Evolutionary conservation across 1,284 basidiomycete species (phyloP), one percentile per base, ranked within the genome.

Genomic region (Sporisorium graminicola): DNA sequence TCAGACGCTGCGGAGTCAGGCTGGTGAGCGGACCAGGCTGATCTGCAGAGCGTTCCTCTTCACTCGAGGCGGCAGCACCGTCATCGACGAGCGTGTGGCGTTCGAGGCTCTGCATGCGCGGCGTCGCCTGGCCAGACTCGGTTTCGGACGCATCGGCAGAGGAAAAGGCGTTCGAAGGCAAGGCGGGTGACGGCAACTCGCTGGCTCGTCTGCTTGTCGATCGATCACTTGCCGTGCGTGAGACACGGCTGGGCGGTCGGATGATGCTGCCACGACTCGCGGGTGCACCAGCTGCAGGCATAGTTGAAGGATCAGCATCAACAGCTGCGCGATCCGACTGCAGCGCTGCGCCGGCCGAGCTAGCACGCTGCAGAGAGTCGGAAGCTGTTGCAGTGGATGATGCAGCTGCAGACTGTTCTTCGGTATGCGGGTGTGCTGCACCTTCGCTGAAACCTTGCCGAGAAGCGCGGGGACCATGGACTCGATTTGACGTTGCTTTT

Each of bases 381-480:
- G 44, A 47, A 8, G 31, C 12, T 7, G 24, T 26, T 6, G 40
- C 7, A 24, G 55, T 12, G 1, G 51, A 42, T 8, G 37, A 47
- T 8, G 29, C 16, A 1, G 40, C 29, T 20, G 27, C 56, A 13
- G 52, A 18, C 14, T 63, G 55, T 9, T 47, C 33, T 49, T 51
- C 56, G 9, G 52, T 12, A 5, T 33, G 3, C 24, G 63, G 9
- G 6, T 37, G 9, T 1, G 53, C 53, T 9, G 40, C 46, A 22
- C 54, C 40, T 47, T 77, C 71, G 43, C 75, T 77, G 61, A 70
- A 63, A 2, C 67, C 71, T 50, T 77, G 70, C 31, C 74, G 62
- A 46, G 65, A 72, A 14, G 56, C 59, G n/a, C 65, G 65, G 3
- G 62, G 74, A 18, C 61, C 74, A 1, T 58, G 56, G 10, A 65